phyloP scores from a whole-genome alignment of 1,284 basidiomycete genomes.

The Pseudozyma flocculosa region DNA sequence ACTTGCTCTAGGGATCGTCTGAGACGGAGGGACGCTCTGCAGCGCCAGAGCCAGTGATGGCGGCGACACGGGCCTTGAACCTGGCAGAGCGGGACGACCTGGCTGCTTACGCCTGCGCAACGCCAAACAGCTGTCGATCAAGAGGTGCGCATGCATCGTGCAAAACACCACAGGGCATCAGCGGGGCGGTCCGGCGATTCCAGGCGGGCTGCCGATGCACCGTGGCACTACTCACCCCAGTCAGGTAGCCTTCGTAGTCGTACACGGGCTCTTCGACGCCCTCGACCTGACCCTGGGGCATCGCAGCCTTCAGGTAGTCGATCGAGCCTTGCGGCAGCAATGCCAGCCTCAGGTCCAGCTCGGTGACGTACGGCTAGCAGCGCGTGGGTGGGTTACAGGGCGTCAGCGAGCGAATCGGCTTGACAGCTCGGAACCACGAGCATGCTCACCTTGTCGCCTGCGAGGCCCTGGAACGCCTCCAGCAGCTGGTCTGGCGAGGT shows the following conservation, averaged over 20 bases:
- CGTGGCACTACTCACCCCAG: conserved; percentile 13
- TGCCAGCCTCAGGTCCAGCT: conserved; percentile 86
- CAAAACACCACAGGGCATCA: background rate
- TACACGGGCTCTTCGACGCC: conserved; percentile 42
- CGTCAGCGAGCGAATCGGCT: too few relatives aligned
- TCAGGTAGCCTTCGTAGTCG: conserved; percentile 48
- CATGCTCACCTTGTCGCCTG: conserved; percentile 75
- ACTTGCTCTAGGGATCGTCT: too few relatives aligned
- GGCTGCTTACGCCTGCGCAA: conserved; percentile 13
- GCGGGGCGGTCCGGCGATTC: too few relatives aligned
- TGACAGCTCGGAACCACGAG: too few relatives aligned
- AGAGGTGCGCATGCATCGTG: background rate
- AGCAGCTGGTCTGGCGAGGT: conserved; percentile 87
- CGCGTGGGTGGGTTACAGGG: too few relatives aligned
- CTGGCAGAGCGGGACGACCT: too few relatives aligned
- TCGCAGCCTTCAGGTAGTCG: conserved; percentile 68
- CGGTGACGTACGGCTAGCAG: conserved; percentile 79
- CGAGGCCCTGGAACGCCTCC: conserved; percentile 89
- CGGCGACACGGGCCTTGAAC: too few relatives aligned
- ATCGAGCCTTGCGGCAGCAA: conserved; percentile 75
- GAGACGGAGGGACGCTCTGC: too few relatives aligned
- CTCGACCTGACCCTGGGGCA: conserved; percentile 44
- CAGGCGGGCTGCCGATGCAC: too few relatives aligned
- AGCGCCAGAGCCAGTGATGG: too few relatives aligned
- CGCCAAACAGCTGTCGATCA: conserved; percentile 16